Evolutionary conservation across 2,329 filamentous ascomycete genomes (phyloP).

Genomic region (Claviceps paspali): DNA sequence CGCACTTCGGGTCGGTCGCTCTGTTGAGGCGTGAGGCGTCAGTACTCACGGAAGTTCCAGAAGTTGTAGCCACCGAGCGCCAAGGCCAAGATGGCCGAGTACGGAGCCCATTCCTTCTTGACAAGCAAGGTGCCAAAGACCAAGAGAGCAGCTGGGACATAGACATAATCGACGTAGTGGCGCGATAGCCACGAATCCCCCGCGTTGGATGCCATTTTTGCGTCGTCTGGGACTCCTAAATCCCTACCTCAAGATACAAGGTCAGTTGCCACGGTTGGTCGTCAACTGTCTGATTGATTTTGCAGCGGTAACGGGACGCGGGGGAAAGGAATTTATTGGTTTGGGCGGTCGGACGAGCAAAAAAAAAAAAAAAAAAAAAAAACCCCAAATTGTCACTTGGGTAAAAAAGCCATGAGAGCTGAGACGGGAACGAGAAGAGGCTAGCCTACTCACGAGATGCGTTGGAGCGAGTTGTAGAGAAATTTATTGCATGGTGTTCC

Average conservation of each 20-base stretch:
- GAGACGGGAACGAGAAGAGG: background rate
- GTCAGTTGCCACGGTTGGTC: background rate
- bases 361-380: no score
- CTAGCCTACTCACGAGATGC: background rate
- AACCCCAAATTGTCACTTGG: no score
- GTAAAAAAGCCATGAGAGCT: background rate
- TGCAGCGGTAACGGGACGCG: background rate
- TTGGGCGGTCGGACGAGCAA: background rate
- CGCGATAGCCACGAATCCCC: conserved; percentile 28
- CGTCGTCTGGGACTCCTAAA: conserved; percentile 1
- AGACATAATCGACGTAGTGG: conserved; percentile 63
- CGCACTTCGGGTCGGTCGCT: background rate
- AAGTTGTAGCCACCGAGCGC: conserved; percentile 57
- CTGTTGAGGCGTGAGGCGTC: background rate
- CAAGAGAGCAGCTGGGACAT: conserved; percentile 68
- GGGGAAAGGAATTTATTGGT: background rate
- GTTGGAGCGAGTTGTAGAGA: background rate
- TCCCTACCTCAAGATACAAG: background rate
- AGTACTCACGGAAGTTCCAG: conserved; percentile 49
- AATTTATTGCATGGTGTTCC: background rate
- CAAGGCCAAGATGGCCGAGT: conserved; percentile 51
- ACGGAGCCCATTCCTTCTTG: conserved; percentile 63
- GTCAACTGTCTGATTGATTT: background rate
- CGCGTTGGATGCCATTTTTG: conserved; percentile 13
- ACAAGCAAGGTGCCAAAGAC: conserved; percentile 62